Evolutionary conservation across 2,329 filamentous ascomycete genomes (phyloP).

Genomic region (Penicillium sp.): DNA sequence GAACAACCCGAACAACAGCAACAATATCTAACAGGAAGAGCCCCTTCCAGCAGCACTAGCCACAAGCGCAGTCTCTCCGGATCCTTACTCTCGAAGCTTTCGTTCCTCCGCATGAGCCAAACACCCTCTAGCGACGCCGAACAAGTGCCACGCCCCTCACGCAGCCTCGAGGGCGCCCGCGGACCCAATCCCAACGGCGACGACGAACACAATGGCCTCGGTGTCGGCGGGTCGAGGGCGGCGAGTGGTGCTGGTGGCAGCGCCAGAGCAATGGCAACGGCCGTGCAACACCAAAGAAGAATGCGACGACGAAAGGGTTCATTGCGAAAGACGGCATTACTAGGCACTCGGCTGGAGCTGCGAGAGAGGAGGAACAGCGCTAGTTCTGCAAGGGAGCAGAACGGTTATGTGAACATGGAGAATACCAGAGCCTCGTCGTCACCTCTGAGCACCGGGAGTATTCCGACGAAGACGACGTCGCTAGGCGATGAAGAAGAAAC

Average conservation of each 20-base stretch:
- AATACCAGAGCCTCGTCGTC: slow-evolving; percentile 6
- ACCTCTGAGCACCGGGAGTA: not conserved
- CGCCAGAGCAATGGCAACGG: slow-evolving; percentile 49
- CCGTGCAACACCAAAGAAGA: slow-evolving; percentile 48
- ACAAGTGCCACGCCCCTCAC: not conserved
- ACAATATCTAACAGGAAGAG: slow-evolving; percentile 20
- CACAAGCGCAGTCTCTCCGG: slow-evolving; percentile 54
- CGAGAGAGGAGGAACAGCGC: slow-evolving; percentile 25
- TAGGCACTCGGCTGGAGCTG: slow-evolving; percentile 54
- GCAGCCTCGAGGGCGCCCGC: slow-evolving; percentile 27
- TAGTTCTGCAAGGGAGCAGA: slow-evolving; percentile 8
- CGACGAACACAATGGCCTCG: slow-evolving; percentile 12
- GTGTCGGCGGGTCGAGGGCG: slow-evolving; percentile 20
- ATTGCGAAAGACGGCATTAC: slow-evolving; percentile 77
- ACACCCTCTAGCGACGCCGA: slow-evolving; percentile 22
- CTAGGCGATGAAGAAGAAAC: slow-evolving; percentile 6
- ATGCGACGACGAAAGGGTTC: slow-evolving; percentile 75
- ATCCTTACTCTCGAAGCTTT: slow-evolving; percentile 64
- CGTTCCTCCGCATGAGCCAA: slow-evolving; percentile 58
- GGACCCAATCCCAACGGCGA: slow-evolving; percentile 15
- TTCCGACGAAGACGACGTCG: not conserved
- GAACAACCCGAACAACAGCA: not conserved
- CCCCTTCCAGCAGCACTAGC: slow-evolving; percentile 30
- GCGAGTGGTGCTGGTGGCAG: slow-evolving; percentile 29
- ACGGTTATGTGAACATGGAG: not conserved